Evolutionary conservation across 805 yeast genomes (phyloP), one percentile per base, ranked within the genome.

Genomic region (Spathaspora arborariae): DNA sequence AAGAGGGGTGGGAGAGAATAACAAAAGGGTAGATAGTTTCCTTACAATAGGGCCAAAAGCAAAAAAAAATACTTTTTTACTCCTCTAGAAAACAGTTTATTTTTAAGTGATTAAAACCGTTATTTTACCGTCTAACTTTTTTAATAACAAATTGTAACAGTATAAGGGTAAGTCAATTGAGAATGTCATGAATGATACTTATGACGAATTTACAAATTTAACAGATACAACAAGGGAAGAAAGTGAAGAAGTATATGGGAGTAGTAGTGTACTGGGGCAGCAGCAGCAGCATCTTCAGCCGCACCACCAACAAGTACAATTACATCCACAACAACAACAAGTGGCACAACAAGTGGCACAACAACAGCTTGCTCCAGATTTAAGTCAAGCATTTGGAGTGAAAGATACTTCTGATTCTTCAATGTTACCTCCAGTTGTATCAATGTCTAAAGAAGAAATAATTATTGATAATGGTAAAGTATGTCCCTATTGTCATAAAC

Each of bases 401-500:
- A 13, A 10, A 30, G 35, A 13, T 6, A n/a, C 10, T 9, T 9
- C 26, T 13, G 35, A 30, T 13, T 13, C 18, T 15, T 30, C 35
- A 13, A 30, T 30, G 16, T 30, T 30, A 15, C 35, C 35, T 30
- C 35, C 35, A 4, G 35, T 30, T 6, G 35, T 30, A 15, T 26
- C 35, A 5, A 30, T 24, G 22, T 24, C 35, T 15, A 30, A 40
- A 19, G 13, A 40, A 21, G 24, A 36, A 15, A 9, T 20, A 5
- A 11, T 33, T 3, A n/a, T 22, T 21, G 19, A 22, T 26, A 42
- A 46, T 21, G 47, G 35, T 67, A 70, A 54, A 67, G 58, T 65
- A 45, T 80, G 85, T 56, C 67, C 67, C 0, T 80, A 79, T 55
- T 81, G 86, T 53, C 76, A 76, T 1, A 67, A 72, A 47, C 65